These are phyloP conservation scores for Stentor roeselii DNA, from an alignment of 73 alveolate species.

Conservation along the genomic window DNA sequence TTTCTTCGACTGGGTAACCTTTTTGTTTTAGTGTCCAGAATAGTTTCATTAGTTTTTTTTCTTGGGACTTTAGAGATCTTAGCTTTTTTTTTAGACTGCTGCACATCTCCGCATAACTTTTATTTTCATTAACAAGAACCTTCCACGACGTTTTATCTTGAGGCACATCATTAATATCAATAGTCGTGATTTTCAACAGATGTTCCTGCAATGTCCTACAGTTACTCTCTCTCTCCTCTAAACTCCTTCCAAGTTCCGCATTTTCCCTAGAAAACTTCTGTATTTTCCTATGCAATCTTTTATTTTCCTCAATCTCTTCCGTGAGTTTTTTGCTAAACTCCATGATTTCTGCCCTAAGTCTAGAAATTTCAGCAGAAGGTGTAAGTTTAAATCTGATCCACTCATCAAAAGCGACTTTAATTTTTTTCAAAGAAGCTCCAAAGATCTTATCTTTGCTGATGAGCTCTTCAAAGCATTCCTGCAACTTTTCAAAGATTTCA, in stretches of 20 bases:
- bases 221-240: neutral
- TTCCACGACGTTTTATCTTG: conserved; percentile 4
- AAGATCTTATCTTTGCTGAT: neutral
- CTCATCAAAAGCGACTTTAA: conserved; percentile 5
- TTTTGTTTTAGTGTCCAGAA: neutral
- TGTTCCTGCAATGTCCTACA: neutral
- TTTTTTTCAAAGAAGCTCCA: neutral
- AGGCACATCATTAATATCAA: neutral
- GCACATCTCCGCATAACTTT: neutral
- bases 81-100: neutral
- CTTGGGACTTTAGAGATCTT: neutral
- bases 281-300: neutral
- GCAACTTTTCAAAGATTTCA: neutral
- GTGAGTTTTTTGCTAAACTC: neutral
- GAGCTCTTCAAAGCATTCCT: neutral
- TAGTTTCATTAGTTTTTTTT: conserved; percentile 14
- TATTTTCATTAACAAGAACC: neutral
- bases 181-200: neutral
- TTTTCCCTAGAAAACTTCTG: conserved; percentile 8
- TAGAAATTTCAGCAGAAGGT: neutral
- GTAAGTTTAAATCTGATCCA: neutral
- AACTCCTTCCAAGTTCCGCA: neutral
- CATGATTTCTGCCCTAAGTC: neutral
- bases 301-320: neutral
- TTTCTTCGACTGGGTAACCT: conserved; percentile 23